Evolutionary conservation across 2,329 filamentous ascomycete genomes (phyloP), one percentile per base, ranked within the genome.

Genomic region (Cadophora sp.): DNA sequence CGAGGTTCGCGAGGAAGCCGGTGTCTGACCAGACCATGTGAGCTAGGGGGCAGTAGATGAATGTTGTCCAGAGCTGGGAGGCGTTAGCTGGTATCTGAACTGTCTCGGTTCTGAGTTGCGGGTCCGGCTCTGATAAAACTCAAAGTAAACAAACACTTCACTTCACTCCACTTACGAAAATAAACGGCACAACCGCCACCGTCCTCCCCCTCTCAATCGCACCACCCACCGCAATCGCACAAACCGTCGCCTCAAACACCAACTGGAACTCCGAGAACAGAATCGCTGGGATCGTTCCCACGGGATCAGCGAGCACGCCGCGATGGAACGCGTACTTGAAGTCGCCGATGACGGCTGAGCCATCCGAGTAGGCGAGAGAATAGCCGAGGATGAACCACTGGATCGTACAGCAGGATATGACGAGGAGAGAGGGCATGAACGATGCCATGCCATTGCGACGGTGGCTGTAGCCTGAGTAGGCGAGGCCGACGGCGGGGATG

Each of bases 1-100:
- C 89, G 51, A 93, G 84, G 24, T 86, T 85, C 79, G 84, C 89
- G 31, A 92, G 84, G 90, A 91, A 93, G 58, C 91, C 91, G 70
- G 88, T 89, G 62, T 83, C 81, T 79, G 92, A 93, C 91, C 91
- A 93, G 56, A 91, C 92, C 86, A 91, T 92, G 80, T 91, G 92
- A 58, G 91, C 91, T 69, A 93, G 86, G 24, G 89, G 89, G 74
- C 91, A 89, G 80, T 92, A 92, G 69, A 92, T 89, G 70, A 92
- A 83, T 50, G 89, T 92, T 19, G 87, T 82, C 89, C 90, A 92
- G 78, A 76, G 69, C 74, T 76, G 27, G 8, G 55, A 29, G 40
- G 8, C 24, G 11, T 56, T 34, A 62, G 29, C 66, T 22, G 24
- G 48, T 9, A 29, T 16, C 53, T 56, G n/a, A n/a, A n/a, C 27